Evolutionary conservation across 768 basidiomycete genomes (phyloP), one percentile per base, ranked within the genome.

Genomic region (Russula dissimulans): DNA sequence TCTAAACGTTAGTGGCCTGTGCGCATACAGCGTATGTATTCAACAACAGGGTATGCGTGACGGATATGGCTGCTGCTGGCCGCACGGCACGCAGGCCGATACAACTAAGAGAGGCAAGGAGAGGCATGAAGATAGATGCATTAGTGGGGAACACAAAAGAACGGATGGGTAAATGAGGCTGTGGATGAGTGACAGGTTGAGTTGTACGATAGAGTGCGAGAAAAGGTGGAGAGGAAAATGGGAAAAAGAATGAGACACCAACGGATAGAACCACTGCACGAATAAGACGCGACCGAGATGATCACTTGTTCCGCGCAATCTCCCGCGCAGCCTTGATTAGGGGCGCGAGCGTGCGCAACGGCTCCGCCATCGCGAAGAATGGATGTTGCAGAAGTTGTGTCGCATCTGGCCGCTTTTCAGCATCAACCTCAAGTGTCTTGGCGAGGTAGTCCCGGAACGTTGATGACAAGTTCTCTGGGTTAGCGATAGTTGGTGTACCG

Each of bases 401-500:
- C 3, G 95, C 94, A 52, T 82, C 86, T 0, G 94, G 95, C 59
- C 97, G 80, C 74, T 90, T 93, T 71, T 98, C 95, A 14, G 91
- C 89, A 67, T 97, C 94, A 17, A 98, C 97, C 68, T 97, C 94
- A 48, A 98, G 77, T 9, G 88, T 87, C 73, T 88, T 85, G 4
- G 86, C 80, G 45, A 99, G 77, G 68, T 97, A 99, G 68, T 97
- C 91, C 56, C 82, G 85, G 77, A 99, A 98, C 15, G 89, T 79
- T 0, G 83, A 68, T 3, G 86, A 88, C 38, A 89, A 73, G 54
- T 79, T 75, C 68, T 87, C 87, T 9, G 95, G 95, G 72, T 97
- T 97, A 56, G 91, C 89, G 66, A 99, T 93, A 54, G 88, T 89
- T 0, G 97, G 97, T 26, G 95, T 98, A 31, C 97, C 95, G 67